Percentiles rank a stretch among this genome's conserved stretches.
Conservation (phyloP, 768 basidiomycete species). For the Trametopsis cervina region DNA sequence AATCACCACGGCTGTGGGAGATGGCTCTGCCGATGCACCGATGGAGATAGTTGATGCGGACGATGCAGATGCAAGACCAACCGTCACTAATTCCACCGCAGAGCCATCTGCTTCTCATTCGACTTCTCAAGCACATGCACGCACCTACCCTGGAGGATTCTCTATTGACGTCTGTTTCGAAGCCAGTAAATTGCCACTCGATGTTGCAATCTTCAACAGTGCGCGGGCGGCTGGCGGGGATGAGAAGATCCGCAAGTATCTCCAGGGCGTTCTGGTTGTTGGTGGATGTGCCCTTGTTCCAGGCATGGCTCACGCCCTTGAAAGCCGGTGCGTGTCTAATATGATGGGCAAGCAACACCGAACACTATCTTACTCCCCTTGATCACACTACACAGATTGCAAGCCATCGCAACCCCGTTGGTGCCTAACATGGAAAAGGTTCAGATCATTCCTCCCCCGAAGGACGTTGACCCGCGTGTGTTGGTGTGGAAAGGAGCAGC, state of each 20-base stretch:
- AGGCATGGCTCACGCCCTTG: constrained; percentile 79
- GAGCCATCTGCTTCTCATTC: not conserved
- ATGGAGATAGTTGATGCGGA: constrained; percentile 42
- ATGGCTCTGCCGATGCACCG: constrained; percentile 23
- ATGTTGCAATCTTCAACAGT: constrained; percentile 90
- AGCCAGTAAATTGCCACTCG: constrained; percentile 84
- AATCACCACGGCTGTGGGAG: constrained; percentile 6
- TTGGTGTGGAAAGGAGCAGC: constrained; percentile 94
- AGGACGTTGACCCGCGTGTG: constrained; percentile 83
- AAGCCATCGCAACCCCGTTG: constrained; percentile 79
- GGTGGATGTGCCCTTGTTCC: constrained; percentile 79
- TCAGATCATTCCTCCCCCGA: constrained; percentile 88
- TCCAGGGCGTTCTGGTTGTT: constrained; percentile 81
- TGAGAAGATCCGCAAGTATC: constrained; percentile 84
- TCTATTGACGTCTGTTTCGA: constrained; percentile 77
- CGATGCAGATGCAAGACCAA: constrained; percentile 37
- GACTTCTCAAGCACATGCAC: not conserved
- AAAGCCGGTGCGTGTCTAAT: constrained; percentile 60
- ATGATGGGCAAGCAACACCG: too few species aligned
- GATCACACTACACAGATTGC: too few species aligned
- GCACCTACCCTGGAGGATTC: constrained; percentile 33
- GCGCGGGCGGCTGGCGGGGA: constrained; percentile 82
- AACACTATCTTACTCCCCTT: too few species aligned
- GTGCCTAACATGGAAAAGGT: constrained; percentile 84
- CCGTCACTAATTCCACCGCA: constrained; percentile 14